phyloP scores from a whole-genome alignment of 2,329 filamentous ascomycete genomes.

The Parafenestella ontariensis region DNA sequence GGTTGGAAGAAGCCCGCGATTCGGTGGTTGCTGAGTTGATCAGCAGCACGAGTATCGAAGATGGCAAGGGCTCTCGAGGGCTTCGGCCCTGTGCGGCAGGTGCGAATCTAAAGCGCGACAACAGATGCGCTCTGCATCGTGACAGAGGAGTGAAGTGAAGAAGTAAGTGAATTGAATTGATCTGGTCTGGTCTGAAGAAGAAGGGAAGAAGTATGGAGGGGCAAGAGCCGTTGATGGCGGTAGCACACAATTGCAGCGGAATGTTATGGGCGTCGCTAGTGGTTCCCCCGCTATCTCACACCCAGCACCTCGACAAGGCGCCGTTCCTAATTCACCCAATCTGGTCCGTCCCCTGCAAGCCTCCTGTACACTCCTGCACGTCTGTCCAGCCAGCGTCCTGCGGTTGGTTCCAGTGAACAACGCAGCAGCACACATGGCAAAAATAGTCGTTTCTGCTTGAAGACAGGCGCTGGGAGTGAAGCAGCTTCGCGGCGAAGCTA shows the following conservation, averaged over 20 bases:
- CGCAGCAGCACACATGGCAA: constrained; percentile 15
- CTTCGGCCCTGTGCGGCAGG: constrained; percentile 18
- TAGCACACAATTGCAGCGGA: constrained; percentile 36
- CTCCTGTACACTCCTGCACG: constrained; percentile 28
- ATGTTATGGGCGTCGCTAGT: constrained; percentile 37
- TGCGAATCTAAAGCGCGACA: constrained; percentile 37
- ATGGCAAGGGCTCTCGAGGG: constrained; percentile 20
- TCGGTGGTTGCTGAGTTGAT: constrained; percentile 26
- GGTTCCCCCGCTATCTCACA: constrained; percentile 36
- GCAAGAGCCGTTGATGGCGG: constrained; percentile 29
- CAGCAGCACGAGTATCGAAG: constrained; percentile 29
- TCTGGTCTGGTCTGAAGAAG: constrained; percentile 21
- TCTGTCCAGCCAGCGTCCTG: constrained; percentile 22
- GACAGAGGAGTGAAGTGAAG: constrained; percentile 10
- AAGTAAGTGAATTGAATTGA: constrained; percentile 6
- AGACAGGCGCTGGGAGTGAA: constrained; percentile 9
- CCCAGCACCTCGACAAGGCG: constrained; percentile 37
- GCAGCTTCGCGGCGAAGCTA: constrained; percentile 12
- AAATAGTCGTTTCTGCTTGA: constrained; percentile 10
- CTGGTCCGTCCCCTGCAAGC: constrained; percentile 37
- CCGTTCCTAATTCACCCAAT: constrained; percentile 36
- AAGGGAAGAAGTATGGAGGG: constrained; percentile 23
- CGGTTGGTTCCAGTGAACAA: constrained; percentile 26
- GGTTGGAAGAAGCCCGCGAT: constrained; percentile 2
- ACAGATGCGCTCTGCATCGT: constrained; percentile 21